A percentile compares a stretch with the other conserved stretches of the same genome.
Evolutionary conservation across 306 rosid genomes (phyloP).

Genomic region (Fragaria iinumae): DNA sequence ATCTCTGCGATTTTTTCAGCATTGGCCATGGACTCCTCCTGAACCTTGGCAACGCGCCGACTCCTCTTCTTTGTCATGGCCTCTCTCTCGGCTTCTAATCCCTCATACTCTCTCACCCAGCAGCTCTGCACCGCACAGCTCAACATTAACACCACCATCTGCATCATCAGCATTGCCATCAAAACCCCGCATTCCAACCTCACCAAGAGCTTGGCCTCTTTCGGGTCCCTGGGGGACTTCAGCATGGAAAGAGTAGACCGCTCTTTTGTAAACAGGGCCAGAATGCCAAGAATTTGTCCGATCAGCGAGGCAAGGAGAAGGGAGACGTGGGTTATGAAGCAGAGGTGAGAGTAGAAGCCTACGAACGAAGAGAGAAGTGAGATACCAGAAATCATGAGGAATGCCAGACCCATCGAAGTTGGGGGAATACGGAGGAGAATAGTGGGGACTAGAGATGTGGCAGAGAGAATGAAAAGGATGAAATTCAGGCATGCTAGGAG

Average conservation of each 20-base stretch:
- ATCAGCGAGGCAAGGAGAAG: constrained; percentile 47
- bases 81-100: constrained; percentile 59
- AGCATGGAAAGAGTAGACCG: constrained; percentile 47
- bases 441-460: constrained; percentile 58
- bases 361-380: constrained; percentile 64
- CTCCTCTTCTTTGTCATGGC: constrained; percentile 52
- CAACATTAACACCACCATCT: constrained; percentile 51
- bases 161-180: constrained; percentile 70
- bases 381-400: constrained; percentile 57
- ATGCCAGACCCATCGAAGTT: constrained; percentile 66
- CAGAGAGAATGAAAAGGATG: constrained; percentile 60
- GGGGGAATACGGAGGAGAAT: constrained; percentile 74
- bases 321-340: constrained; percentile 63
- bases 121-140: constrained; percentile 72
- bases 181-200: constrained; percentile 75
- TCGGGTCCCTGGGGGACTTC: constrained; percentile 52
- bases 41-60: constrained; percentile 49
- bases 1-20: constrained; percentile 41
- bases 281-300: constrained; percentile 48
- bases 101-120: constrained; percentile 68
- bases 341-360: constrained; percentile 70
- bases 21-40: constrained; percentile 59
- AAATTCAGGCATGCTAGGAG: constrained; percentile 56
- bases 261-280: constrained; percentile 65
- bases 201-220: constrained; percentile 61